phyloP scores from a whole-genome alignment of 148 eudicot species.

The Linanthus parryae region DNA sequence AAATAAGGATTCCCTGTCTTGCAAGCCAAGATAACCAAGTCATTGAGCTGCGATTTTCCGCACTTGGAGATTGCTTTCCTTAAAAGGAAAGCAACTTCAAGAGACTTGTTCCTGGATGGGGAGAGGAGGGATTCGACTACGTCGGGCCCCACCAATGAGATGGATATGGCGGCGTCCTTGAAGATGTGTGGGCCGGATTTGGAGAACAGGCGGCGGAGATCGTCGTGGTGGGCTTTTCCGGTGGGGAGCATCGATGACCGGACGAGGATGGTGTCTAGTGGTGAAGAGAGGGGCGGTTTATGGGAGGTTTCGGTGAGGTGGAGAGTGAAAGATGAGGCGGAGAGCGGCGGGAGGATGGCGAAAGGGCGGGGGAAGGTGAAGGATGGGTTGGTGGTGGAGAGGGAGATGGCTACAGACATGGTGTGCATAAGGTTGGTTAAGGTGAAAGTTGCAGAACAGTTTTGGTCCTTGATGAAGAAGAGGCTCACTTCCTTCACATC shows the following conservation, averaged over 20 bases:
- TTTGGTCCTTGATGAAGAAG: constrained; percentile 26
- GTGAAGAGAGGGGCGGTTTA: constrained; percentile 30
- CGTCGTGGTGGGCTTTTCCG: constrained; percentile 34
- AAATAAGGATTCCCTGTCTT: constrained; percentile 13
- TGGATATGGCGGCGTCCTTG: constrained; percentile 36
- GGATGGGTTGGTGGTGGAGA: constrained; percentile 30
- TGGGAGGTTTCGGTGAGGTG: constrained; percentile 11
- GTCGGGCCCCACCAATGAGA: constrained; percentile 32
- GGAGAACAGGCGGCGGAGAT: constrained; percentile 39
- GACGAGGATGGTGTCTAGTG: constrained; percentile 29
- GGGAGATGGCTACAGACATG: constrained; percentile 42
- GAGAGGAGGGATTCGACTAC: constrained; percentile 31
- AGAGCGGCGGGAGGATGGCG: constrained; percentile 41
- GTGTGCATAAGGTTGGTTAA: constrained; percentile 55
- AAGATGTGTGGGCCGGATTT: constrained; percentile 37
- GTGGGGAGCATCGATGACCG: constrained; percentile 40
- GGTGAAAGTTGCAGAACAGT: constrained; percentile 23
- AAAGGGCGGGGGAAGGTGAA: constrained; percentile 20
- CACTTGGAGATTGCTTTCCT: constrained; percentile 27
- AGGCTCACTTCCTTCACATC: constrained; percentile 27
- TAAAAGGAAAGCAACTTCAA: constrained; percentile 20
- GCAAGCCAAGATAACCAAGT: constrained; percentile 19
- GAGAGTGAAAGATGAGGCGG: constrained; percentile 30
- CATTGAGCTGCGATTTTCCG: constrained; percentile 16
- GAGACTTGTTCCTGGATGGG: constrained; percentile 9